Percentiles rank a stretch among this genome's conserved stretches.
Evolutionary conservation across 441 rosid genomes (phyloP).

Genomic region (Pelargonium australe): DNA sequence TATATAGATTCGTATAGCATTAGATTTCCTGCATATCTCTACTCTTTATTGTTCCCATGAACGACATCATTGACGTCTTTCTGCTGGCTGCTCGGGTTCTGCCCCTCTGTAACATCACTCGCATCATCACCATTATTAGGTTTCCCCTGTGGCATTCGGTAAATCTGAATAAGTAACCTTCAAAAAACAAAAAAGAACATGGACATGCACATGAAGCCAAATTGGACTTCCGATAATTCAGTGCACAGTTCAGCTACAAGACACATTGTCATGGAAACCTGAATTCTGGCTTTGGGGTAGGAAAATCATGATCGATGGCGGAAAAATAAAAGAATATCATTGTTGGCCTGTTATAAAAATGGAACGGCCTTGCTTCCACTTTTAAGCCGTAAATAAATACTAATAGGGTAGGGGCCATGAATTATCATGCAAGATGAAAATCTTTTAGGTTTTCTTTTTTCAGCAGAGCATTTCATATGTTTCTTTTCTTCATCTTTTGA

Average conservation of each 20-base stretch:
- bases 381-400: too few relatives aligned
- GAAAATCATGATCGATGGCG: too few relatives aligned
- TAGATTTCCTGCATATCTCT: constrained; percentile 15
- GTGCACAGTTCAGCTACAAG: too few relatives aligned
- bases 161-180: constrained; percentile 36
- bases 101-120: constrained; percentile 31
- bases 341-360: too few relatives aligned
- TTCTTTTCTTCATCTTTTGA: background rate
- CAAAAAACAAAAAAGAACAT: constrained; percentile 2
- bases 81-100: constrained; percentile 24
- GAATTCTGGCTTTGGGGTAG: too few relatives aligned
- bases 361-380: too few relatives aligned
- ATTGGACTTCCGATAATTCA: background rate
- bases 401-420: too few relatives aligned
- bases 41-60: constrained; percentile 30
- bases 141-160: constrained; percentile 32
- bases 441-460: background rate
- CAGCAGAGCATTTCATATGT: background rate
- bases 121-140: constrained; percentile 13
- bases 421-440: too few relatives aligned
- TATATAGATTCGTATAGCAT: background rate
- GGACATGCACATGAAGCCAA: background rate
- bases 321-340: too few relatives aligned
- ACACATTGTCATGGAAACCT: too few relatives aligned
- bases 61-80: constrained; percentile 27